Percentiles rank a stretch among this genome's conserved stretches.
phyloP scores from a whole-genome alignment of 306 rosid species.

The Comarum palustre region DNA sequence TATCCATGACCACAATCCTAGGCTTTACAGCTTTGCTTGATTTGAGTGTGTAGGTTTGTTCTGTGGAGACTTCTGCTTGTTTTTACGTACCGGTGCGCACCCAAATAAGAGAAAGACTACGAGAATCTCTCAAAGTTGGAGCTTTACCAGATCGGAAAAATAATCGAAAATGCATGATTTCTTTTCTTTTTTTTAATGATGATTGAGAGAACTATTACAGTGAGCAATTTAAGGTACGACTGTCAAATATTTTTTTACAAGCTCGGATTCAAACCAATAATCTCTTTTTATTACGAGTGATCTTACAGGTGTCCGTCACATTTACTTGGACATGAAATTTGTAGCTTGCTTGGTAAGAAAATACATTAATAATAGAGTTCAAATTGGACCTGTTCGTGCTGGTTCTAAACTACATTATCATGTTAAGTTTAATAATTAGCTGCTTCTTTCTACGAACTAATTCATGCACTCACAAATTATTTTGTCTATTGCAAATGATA shows the following conservation, averaged over 20 bases:
- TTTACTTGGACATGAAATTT: no score
- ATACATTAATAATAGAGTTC: background rate
- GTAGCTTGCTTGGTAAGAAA: background rate
- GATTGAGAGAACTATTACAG: no score
- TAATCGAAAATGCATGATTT: background rate
- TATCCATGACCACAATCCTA: background rate
- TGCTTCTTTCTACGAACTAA: background rate
- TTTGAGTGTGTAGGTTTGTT: background rate
- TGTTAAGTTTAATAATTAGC: background rate
- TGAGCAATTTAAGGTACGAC: no score
- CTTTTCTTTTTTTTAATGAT: no score
- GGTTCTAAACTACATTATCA: constrained; percentile 2
- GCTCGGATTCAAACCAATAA: no score
- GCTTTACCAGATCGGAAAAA: background rate
- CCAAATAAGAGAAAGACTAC: background rate
- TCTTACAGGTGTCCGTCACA: no score
- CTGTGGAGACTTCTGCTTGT: background rate
- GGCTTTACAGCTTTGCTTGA: background rate
- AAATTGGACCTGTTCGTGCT: background rate
- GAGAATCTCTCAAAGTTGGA: background rate
- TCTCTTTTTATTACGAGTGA: no score
- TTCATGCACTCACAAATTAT: no score
- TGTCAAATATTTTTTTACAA: no score
- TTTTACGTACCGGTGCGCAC: background rate
- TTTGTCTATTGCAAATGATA: background rate